A percentile compares a stretch with the other conserved stretches of the same genome.
Evolutionary conservation across 208 protist genomes (phyloP).

Genomic region (Novymonas esmeraldas): DNA sequence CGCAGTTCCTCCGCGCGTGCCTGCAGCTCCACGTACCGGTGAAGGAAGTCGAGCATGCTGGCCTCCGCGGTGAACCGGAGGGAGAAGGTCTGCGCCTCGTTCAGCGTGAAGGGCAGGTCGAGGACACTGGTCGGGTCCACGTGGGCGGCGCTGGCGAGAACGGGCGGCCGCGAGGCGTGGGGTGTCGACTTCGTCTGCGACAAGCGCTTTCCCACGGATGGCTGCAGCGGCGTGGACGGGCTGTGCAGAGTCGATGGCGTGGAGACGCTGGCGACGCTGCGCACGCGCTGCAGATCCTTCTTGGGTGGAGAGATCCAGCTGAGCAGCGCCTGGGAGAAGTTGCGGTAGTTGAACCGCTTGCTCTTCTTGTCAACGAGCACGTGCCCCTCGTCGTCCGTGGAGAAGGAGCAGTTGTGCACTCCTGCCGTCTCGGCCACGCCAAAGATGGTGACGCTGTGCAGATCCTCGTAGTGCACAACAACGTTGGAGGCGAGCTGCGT

Average conservation of each 20-base stretch:
- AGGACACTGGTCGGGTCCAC: not conserved
- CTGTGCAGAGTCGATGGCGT: not conserved
- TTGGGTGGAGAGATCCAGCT: conserved; percentile 3
- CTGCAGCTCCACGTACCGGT: conserved; percentile 12
- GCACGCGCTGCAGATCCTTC: not conserved
- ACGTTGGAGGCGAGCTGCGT: not conserved
- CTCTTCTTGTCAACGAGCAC: conserved; percentile 4
- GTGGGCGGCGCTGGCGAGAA: not conserved
- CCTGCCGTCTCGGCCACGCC: conserved; percentile 9
- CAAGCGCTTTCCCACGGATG: not conserved
- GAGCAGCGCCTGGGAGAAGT: not conserved
- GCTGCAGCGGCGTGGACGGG: not conserved
- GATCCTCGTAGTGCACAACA: conserved; percentile 13
- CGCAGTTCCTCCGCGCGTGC: not conserved
- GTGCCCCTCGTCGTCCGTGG: conserved; percentile 4
- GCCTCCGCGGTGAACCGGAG: conserved; percentile 25
- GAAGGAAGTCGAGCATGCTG: conserved; percentile 21
- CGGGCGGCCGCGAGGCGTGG: not conserved
- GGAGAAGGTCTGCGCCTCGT: conserved; percentile 8
- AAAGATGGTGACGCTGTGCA: conserved; percentile 18
- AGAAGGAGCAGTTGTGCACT: conserved; percentile 10
- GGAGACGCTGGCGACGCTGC: not conserved
- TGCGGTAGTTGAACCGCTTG: not conserved
- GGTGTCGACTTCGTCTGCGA: not conserved
- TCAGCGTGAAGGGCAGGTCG: conserved; percentile 8